Base-by-base conservation (phyloP, 1,284 basidiomycete species). In the Hemileia vastatrix region DNA sequence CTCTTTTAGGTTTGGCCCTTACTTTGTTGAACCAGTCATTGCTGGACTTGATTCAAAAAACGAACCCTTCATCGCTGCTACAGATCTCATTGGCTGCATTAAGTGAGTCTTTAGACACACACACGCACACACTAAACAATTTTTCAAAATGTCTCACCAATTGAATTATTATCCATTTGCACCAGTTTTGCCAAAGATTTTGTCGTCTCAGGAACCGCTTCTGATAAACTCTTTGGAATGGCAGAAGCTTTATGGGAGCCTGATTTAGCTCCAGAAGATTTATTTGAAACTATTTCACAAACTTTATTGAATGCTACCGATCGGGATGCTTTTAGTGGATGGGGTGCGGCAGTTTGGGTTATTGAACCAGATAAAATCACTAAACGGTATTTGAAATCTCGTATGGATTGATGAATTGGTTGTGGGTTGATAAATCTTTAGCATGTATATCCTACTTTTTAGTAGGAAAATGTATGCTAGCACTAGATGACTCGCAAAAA, bases 181-280 rank as follows among this genome's bases (percentile, higher is more conserved):
- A n/a, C 9, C 6, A 59, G 57, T 19, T 59, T 59, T 53, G 57
- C 57, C 32, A 59, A 80, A 79, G 95, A 98, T 79, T 98, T 99
- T 72, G 91, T 95, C 63, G 94, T 98, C 11, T 85, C 90, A 21
- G 95, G 95, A 13, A 94, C 92, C 2, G 95, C 95, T 19, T 86
- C 86, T 68, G 83, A 86, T 71, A 97, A 97, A 79, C 79, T 99
- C 69, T 97, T 87, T 74, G 95, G 95, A 86, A 86, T 95, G 69
- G 95, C 95, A 45, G 95, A 99, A 78, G 91, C 92, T 4, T 81
- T 99, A 45, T 99, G 95, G 95, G 94, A 99, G 78, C 91, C 93
- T 4, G 90, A 93, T 77, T 80, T 99, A 76, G 91, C 86, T 75
- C 85, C 93, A 11, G 95, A 98, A 76, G 95, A 98, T 77, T 80